phyloP scores from a whole-genome alignment of 2,329 filamentous ascomycete species.

The Pseudocercospora cruenta region DNA sequence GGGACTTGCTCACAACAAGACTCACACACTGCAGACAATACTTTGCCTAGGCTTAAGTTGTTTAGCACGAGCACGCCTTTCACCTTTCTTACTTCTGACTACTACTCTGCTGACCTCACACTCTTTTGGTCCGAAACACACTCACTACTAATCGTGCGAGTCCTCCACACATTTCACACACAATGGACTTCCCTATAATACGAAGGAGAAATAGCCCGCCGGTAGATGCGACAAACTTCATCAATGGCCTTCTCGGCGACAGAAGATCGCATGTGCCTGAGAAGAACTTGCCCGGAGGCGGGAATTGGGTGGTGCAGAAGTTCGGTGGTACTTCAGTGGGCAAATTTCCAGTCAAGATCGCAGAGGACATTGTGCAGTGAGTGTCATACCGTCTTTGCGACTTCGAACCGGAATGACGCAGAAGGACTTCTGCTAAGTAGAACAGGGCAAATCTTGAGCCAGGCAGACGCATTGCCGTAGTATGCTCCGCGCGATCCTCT shows the following conservation, averaged over 20 bases:
- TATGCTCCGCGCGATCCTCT: slow-evolving; percentile 93
- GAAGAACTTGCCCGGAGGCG: slow-evolving; percentile 53
- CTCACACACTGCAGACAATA: not conserved
- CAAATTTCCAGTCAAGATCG: slow-evolving; percentile 74
- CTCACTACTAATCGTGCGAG: slow-evolving; percentile 5
- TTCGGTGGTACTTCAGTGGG: slow-evolving; percentile 95
- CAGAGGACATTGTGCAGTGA: slow-evolving; percentile 64
- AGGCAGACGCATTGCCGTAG: slow-evolving; percentile 79
- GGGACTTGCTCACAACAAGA: not conserved
- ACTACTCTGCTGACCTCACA: not conserved
- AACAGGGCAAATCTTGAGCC: slow-evolving; percentile 52
- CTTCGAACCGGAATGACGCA: slow-evolving; percentile 1
- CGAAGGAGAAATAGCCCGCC: slow-evolving; percentile 23
- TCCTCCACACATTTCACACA: slow-evolving; percentile 12
- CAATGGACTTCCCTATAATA: slow-evolving; percentile 32
- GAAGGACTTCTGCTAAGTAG: slow-evolving; percentile 29
- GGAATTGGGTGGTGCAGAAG: slow-evolving; percentile 84
- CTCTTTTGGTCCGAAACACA: slow-evolving; percentile 5
- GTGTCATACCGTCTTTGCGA: slow-evolving; percentile 20
- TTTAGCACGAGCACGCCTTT: not conserved
- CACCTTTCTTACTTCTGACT: not conserved
- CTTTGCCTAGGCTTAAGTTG: not conserved
- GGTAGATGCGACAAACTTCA: slow-evolving; percentile 30
- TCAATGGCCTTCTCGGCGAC: slow-evolving; percentile 31
- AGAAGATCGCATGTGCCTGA: slow-evolving; percentile 48